phyloP scores from a whole-genome alignment of 129 eudicot species.

The Smallanthus sonchifolius region DNA sequence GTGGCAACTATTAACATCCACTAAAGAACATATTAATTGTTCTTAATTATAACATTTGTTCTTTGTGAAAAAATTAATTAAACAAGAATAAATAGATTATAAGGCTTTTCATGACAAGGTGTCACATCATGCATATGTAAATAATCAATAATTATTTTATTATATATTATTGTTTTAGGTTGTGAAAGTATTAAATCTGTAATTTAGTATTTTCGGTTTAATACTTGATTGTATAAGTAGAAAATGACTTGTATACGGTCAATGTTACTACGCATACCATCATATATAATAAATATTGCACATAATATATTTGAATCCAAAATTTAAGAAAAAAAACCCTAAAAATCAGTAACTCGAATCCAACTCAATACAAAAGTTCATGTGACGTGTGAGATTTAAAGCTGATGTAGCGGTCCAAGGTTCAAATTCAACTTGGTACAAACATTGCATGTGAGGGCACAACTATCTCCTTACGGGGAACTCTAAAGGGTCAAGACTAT shows the following conservation, averaged over 20 bases:
- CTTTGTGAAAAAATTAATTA: constrained; percentile 11
- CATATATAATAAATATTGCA: too few species aligned
- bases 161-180: neutral
- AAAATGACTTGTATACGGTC: neutral
- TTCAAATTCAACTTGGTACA: too few species aligned
- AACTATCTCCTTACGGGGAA: too few species aligned
- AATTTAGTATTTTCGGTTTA: neutral
- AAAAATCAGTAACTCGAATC: too few species aligned
- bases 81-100: constrained; percentile 1
- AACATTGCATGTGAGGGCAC: too few species aligned
- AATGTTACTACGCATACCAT: too few species aligned
- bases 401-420: too few species aligned
- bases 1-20: constrained; percentile 29
- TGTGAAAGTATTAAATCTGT: neutral
- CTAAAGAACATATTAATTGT: constrained; percentile 36
- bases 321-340: too few species aligned
- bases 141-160: neutral
- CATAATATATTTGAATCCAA: too few species aligned
- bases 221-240: neutral
- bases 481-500: too few species aligned
- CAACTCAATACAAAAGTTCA: too few species aligned
- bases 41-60: constrained; percentile 30
- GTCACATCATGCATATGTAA: neutral
- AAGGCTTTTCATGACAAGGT: constrained; percentile 17
- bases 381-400: too few species aligned